These are phyloP conservation scores for Gracilaria gracilis DNA, from an alignment of 23 red algal genomes.

Conservation along the genomic window DNA sequence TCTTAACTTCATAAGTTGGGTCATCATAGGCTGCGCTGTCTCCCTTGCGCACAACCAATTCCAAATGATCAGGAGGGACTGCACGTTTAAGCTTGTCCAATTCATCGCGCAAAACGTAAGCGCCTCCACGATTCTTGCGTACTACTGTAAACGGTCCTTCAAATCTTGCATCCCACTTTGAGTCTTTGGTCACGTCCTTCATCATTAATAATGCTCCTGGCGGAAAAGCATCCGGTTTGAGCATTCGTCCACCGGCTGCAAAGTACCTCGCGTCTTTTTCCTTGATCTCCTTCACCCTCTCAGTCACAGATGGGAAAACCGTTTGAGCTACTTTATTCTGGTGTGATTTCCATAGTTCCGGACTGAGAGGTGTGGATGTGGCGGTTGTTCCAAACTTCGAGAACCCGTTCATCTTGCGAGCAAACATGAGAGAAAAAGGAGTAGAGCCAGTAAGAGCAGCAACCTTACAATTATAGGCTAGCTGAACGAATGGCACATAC, in stretches of 20 bases:
- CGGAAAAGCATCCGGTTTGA: background rate
- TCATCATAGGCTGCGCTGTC: background rate
- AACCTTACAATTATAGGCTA: constrained; percentile 21
- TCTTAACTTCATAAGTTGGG: constrained; percentile 3
- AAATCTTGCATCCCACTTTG: constrained; percentile 12
- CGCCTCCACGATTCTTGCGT: constrained; percentile 26
- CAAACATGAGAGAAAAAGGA: constrained; percentile 16
- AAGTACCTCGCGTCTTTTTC: background rate
- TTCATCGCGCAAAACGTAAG: background rate
- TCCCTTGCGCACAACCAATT: background rate
- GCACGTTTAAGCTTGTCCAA: background rate
- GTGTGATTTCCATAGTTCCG: background rate
- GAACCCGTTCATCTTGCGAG: constrained; percentile 5
- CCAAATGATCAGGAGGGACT: constrained; percentile 10
- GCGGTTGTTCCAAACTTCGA: background rate
- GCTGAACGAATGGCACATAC: too few species aligned
- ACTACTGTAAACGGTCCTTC: constrained; percentile 22
- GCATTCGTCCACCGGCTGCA: background rate
- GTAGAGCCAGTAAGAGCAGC: constrained; percentile 3
- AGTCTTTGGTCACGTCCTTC: constrained; percentile 18
- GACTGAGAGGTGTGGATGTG: background rate
- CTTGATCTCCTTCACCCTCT: background rate
- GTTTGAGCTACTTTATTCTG: background rate
- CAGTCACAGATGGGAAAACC: background rate
- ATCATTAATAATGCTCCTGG: background rate